Percentiles rank a stretch among this genome's conserved stretches.
These are phyloP conservation scores for Psilocybe mexicana DNA, from an alignment of 1,284 basidiomycete species.

Conservation along the genomic window DNA sequence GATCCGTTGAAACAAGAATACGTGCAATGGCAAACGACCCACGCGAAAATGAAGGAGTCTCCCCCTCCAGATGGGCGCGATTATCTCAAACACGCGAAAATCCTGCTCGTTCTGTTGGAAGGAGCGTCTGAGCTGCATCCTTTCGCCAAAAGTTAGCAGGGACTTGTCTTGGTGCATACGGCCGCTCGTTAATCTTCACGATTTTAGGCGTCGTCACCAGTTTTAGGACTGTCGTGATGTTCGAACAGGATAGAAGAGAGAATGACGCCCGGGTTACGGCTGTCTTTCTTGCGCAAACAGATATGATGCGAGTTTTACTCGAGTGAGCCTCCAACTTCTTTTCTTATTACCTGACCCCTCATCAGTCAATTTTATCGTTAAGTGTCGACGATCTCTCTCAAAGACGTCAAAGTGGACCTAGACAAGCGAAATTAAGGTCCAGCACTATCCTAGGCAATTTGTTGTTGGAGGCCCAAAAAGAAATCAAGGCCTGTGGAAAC, in stretches of 20 bases:
- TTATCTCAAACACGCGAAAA: constrained; percentile 14
- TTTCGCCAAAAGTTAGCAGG: constrained; percentile 12
- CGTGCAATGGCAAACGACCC: neutral
- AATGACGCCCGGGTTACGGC: constrained; percentile 11
- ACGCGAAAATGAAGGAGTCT: constrained; percentile 1
- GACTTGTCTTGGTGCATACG: neutral
- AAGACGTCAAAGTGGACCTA: neutral
- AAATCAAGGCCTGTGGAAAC: constrained; percentile 13
- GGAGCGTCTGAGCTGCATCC: constrained; percentile 14
- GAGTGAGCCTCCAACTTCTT: constrained; percentile 3
- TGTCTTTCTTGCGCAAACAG: constrained; percentile 10
- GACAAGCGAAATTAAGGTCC: neutral
- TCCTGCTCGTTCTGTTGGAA: constrained; percentile 12
- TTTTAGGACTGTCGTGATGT: constrained; percentile 13
- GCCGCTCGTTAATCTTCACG: too few species aligned
- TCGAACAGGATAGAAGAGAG: constrained; percentile 12
- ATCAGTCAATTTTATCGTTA: neutral
- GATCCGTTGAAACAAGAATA: neutral
- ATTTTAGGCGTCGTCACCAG: constrained; percentile 9
- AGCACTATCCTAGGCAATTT: neutral
- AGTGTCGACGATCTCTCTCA: constrained; percentile 4
- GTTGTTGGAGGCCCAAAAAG: neutral
- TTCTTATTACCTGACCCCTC: neutral
- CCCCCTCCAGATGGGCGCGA: constrained; percentile 10
- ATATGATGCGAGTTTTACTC: constrained; percentile 19